Base-by-base conservation (phyloP, 495 filamentous ascomycete genomes). In the Ramalina intermedia region DNA sequence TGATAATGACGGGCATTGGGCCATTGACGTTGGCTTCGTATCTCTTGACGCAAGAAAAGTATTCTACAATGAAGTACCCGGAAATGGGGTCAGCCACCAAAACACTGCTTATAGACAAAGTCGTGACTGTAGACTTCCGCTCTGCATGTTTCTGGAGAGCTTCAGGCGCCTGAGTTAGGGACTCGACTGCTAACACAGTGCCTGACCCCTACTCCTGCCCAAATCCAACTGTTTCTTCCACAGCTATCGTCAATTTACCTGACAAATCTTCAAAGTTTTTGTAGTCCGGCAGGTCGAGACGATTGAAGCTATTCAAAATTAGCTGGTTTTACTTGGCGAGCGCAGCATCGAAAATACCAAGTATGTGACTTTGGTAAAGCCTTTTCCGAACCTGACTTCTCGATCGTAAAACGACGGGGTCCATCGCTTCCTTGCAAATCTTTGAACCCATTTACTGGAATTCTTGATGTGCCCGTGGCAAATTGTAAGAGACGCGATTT, bases 361-460 rank as follows among this genome's bases (percentile, higher is more conserved):
- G 91, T 99, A 63, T 99, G 91, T 43, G 86, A 87, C 67, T 99
- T 99, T 33, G 91, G 91, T 56, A 99, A 67, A 52, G 95, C 93
- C 24, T 63, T 73, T 46, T 85, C 72, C 59, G 96, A 90, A 21
- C 91, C 91, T 36, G 87, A 85, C 68, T 96, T 96, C 66, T 99
- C 91, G 61, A 99, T 96, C 6, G 91, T 99, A 60, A 99, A 99
- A 36, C 91, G 70, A 63, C 93, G 72, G 12, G 91, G 91, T 13
- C 91, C 91, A 63, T 99, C 91, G 48, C 87, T 94, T 29, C 91
- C 91, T 67, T 99, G 91, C 51, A 99, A 73, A 69, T 99, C 91
- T 72, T 99, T 99, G 76, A 99, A 99, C 18, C 91, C 91, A 66
- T 99, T 99, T 68, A 99, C 91, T 11, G 91, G 91, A 55, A 99